These are phyloP conservation scores for Ophioceras dolichostomum DNA, from an alignment of 2,329 filamentous ascomycete species.

Conservation along the genomic window DNA sequence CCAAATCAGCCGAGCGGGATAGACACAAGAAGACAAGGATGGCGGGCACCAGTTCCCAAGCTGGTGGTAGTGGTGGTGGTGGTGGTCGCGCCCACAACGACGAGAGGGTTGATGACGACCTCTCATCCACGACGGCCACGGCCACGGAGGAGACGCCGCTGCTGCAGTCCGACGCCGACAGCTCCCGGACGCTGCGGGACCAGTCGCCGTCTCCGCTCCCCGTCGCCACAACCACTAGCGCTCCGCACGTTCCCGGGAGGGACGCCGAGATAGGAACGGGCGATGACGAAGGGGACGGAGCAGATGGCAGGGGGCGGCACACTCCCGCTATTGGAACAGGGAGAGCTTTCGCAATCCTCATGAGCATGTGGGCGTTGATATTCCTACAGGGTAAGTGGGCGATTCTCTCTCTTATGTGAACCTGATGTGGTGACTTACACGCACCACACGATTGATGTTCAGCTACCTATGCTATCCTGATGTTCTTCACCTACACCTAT, in stretches of 20 bases:
- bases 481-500: background rate
- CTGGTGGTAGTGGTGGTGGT: too few species aligned
- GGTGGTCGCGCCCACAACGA: too few species aligned
- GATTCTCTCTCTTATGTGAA: too few species aligned
- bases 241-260: background rate
- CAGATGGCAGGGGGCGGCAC: background rate
- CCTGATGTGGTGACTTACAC: too few species aligned
- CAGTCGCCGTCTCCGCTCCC: background rate
- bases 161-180: conserved; percentile 11
- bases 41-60: too few species aligned
- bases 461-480: background rate
- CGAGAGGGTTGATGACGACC: too few species aligned
- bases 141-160: conserved; percentile 16
- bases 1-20: too few species aligned
- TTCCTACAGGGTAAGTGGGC: conserved; percentile 48
- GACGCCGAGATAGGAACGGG: background rate
- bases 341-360: conserved; percentile 31
- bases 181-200: conserved; percentile 5
- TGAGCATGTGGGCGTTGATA: conserved; percentile 43
- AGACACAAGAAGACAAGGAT: too few species aligned
- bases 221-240: background rate
- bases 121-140: too few species aligned
- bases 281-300: background rate
- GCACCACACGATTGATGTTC: background rate
- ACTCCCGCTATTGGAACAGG: conserved; percentile 12